These are phyloP conservation scores for Globisporangium abappressorium DNA, from an alignment of 352 stramenopile genomes.

Conservation along the genomic window DNA sequence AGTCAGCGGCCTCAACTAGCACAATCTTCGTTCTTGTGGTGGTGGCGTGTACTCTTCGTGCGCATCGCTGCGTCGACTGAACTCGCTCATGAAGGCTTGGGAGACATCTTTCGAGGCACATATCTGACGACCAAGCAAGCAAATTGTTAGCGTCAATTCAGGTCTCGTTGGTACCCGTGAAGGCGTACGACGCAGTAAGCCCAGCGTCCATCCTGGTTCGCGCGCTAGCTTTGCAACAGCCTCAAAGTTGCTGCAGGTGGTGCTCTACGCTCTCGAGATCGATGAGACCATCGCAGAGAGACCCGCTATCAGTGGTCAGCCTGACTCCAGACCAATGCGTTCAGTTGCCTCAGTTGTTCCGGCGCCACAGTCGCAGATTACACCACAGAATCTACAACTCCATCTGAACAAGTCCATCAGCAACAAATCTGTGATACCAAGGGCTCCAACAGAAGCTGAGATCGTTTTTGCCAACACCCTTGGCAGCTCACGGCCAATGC, in stretches of 20 bases:
- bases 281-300: background rate
- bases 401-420: too few species aligned
- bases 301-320: background rate
- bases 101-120: background rate
- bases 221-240: background rate
- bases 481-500: background rate
- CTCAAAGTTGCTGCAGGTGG: background rate
- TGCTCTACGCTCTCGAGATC: background rate
- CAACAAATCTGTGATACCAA: too few species aligned
- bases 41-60: slow-evolving; percentile 28
- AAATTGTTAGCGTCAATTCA: background rate
- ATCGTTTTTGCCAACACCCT: background rate
- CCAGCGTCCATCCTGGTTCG: background rate
- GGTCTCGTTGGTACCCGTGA: background rate
- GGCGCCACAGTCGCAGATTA: background rate
- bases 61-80: slow-evolving; percentile 31
- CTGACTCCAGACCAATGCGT: background rate
- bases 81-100: background rate
- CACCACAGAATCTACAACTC: background rate
- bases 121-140: background rate
- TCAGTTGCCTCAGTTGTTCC: background rate
- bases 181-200: background rate
- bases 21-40: slow-evolving; percentile 32
- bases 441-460: too few species aligned
- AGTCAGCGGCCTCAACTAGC: slow-evolving; percentile 24